Evolutionary conservation across 1,139 yeast genomes (phyloP), one percentile per base, ranked within the genome.

Genomic region (Arxiozyma heterogenica): DNA sequence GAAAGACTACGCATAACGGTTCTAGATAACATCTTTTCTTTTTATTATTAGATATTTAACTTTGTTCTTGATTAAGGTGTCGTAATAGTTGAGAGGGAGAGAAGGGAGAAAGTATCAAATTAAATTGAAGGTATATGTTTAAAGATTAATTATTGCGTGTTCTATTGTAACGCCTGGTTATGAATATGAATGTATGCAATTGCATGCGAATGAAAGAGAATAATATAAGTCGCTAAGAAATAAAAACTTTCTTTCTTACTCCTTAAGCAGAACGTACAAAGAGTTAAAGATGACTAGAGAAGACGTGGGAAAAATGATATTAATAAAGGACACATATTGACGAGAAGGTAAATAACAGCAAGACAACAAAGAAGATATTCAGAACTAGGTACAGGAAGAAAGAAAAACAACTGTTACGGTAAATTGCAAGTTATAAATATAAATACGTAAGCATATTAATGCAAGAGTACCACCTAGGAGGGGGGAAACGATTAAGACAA

Each of bases 11-110:
- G 42, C 43, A 46, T 46, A 25, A 38, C 23, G 7, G 49, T 22
- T 49, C 51, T 49, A 41, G 51, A 49, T 15, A 49, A 49, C 51
- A 49, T 49, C 9, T 4, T 41, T 41, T 49, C 9, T 4, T 41
- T 41, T 15, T 6, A 1, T 15, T 15, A 22, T 39, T 4, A 23
- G 23, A 4, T 34, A 22, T 3, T 34, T 34, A 34, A 6, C 12
- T 23, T 21, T 12, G 30, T 34, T 46, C 15, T 47, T 25, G 25
- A 18, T 38, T 27, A 23, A 21, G 44, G 6, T 17, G 23, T 27
- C 18, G 25, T 23, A 23, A 23, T 6, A 23, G 25, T 23, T 4
- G 6, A 23, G 25, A 23, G 4, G 25, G 25, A 23, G 25, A 11
- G 44, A 22, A 34, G 39, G n/a, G 25, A 6, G 4, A 6, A 23